Conservation (phyloP, 2,329 filamentous ascomycete genomes). For the Fusarium cyanostomum region DNA sequence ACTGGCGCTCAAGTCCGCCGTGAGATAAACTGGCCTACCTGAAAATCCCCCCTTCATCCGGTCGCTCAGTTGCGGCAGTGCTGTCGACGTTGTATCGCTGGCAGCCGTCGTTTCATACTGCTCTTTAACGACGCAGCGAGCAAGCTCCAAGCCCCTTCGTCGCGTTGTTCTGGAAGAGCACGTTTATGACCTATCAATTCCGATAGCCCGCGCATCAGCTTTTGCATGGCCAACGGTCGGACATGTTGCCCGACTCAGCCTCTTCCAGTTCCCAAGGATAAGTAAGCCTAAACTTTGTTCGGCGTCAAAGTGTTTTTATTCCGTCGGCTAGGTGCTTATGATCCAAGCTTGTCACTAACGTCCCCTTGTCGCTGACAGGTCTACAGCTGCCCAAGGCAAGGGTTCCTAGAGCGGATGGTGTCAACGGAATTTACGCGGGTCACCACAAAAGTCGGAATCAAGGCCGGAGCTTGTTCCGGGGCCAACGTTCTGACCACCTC, state of each 20-base stretch:
- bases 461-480: no score
- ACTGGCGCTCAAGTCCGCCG: neutral
- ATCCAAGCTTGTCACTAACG: neutral
- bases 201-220: neutral
- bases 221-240: neutral
- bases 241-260: neutral
- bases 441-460: no score
- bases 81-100: neutral
- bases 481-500: neutral
- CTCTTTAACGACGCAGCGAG: neutral
- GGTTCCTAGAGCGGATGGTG: neutral
- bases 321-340: neutral
- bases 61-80: neutral
- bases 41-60: neutral
- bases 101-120: neutral
- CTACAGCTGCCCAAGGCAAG: neutral
- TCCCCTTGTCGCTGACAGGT: neutral
- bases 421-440: no score
- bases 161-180: constrained; percentile 19
- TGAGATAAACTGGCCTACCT: neutral
- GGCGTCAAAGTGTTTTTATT: neutral
- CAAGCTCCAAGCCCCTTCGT: neutral
- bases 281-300: no score
- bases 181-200: constrained; percentile 8
- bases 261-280: neutral